A percentile compares a stretch with the other conserved stretches of the same genome.
phyloP scores from a whole-genome alignment of 1,139 yeast genomes.

The Tardiomyces digboiensis region DNA sequence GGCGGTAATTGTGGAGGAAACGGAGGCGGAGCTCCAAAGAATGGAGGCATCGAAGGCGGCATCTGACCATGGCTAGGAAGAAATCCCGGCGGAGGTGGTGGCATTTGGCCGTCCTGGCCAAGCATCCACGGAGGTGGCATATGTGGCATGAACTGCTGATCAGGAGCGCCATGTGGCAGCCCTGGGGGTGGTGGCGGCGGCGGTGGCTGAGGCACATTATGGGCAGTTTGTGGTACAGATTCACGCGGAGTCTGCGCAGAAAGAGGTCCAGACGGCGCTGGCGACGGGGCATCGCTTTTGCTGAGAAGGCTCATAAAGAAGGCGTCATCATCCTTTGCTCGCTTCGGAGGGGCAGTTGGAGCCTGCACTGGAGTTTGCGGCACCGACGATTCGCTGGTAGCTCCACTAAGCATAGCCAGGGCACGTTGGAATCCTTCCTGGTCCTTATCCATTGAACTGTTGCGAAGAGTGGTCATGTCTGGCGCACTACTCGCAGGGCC shows the following conservation, averaged over 20 bases:
- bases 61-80: slow-evolving; percentile 12
- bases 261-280: neutral
- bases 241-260: too few relatives aligned
- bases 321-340: slow-evolving; percentile 17
- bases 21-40: slow-evolving; percentile 9
- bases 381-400: neutral
- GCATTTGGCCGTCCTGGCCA: slow-evolving; percentile 10
- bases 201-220: slow-evolving; percentile 1
- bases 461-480: slow-evolving; percentile 4
- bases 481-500: too few relatives aligned
- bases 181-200: slow-evolving; percentile 2
- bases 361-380: slow-evolving; percentile 4
- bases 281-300: slow-evolving; percentile 8
- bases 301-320: slow-evolving; percentile 21
- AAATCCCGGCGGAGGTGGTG: slow-evolving; percentile 6
- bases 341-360: slow-evolving; percentile 1
- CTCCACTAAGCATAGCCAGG: slow-evolving; percentile 20
- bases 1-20: slow-evolving; percentile 1
- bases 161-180: neutral
- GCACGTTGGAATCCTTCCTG: slow-evolving; percentile 25
- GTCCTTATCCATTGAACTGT: slow-evolving; percentile 16
- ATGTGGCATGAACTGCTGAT: slow-evolving; percentile 5
- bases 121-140: slow-evolving; percentile 16
- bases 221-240: too few relatives aligned
- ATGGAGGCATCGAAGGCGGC: slow-evolving; percentile 12